Conservation (phyloP, 192 early-diverging fungal genomes). For the Ambispora gerdemannii region DNA sequence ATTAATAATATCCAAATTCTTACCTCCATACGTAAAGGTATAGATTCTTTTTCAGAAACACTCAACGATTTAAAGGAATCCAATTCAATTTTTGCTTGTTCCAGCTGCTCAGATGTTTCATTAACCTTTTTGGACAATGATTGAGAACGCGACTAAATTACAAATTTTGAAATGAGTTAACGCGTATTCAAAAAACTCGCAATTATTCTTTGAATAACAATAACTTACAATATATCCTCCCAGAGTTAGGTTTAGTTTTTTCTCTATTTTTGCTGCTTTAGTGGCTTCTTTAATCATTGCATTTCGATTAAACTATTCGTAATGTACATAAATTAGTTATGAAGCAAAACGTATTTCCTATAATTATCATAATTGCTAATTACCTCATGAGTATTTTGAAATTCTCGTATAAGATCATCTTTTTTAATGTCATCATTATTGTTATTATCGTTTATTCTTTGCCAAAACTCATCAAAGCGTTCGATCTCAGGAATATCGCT, state of each 20-base stretch:
- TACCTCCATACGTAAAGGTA: slow-evolving; percentile 52
- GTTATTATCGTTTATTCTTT: slow-evolving; percentile 36
- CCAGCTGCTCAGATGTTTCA: slow-evolving; percentile 55
- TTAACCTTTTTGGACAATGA: slow-evolving; percentile 60
- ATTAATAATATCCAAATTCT: slow-evolving; percentile 26
- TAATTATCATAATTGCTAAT: background rate
- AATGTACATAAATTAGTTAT: slow-evolving; percentile 24
- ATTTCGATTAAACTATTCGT: slow-evolving; percentile 52
- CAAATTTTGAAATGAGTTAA: background rate
- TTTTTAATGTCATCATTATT: slow-evolving; percentile 22
- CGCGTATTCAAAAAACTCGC: too few species aligned
- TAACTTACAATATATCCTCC: slow-evolving; percentile 64
- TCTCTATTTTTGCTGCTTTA: slow-evolving; percentile 79
- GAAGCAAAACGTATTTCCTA: slow-evolving; percentile 13
- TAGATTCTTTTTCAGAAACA: slow-evolving; percentile 55
- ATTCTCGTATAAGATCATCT: background rate
- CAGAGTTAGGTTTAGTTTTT: slow-evolving; percentile 68
- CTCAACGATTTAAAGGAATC: slow-evolving; percentile 59
- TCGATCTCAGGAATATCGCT: slow-evolving; percentile 23
- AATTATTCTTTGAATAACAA: too few species aligned
- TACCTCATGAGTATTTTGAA: background rate
- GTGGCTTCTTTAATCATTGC: slow-evolving; percentile 71
- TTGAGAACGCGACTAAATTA: slow-evolving; percentile 54
- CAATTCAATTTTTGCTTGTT: slow-evolving; percentile 56
- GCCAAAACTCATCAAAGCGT: slow-evolving; percentile 38